These are phyloP conservation scores for Friedmanniomyces simplex DNA, from an alignment of 495 filamentous ascomycete species.

Conservation along the genomic window DNA sequence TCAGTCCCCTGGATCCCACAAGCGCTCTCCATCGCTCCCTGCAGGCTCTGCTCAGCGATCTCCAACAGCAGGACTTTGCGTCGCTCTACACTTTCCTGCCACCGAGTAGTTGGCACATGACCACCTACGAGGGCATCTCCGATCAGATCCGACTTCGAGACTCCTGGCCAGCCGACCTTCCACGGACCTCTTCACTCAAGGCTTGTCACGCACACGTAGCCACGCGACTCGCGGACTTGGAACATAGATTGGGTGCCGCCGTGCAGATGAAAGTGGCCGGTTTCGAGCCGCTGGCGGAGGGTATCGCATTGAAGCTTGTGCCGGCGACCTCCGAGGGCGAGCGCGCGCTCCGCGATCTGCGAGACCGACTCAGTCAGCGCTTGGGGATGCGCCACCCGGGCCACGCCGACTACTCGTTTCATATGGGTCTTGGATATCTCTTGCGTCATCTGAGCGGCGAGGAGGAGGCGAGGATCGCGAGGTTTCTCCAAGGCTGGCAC, in stretches of 20 bases:
- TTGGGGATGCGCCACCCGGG: background rate
- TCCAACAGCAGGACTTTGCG: background rate
- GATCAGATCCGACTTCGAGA: background rate
- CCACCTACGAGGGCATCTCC: background rate
- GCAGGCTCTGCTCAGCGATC: background rate
- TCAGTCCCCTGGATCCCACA: background rate
- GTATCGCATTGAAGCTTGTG: background rate
- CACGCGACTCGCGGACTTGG: background rate
- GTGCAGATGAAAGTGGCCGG: background rate
- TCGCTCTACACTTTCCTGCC: background rate
- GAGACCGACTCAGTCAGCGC: background rate
- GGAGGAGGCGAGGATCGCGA: background rate
- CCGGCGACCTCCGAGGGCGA: background rate
- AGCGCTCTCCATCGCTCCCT: background rate
- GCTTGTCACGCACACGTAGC: background rate
- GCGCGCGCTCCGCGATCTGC: background rate
- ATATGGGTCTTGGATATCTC: background rate
- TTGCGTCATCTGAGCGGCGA: background rate
- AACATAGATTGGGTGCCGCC: background rate
- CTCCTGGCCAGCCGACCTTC: background rate
- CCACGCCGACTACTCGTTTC: background rate
- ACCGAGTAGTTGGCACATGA: background rate
- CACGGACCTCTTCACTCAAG: background rate
- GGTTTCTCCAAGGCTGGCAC: background rate
- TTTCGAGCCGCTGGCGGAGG: background rate